phyloP scores from a whole-genome alignment of 2,329 filamentous ascomycete species.

The Verticillium alfalfae region DNA sequence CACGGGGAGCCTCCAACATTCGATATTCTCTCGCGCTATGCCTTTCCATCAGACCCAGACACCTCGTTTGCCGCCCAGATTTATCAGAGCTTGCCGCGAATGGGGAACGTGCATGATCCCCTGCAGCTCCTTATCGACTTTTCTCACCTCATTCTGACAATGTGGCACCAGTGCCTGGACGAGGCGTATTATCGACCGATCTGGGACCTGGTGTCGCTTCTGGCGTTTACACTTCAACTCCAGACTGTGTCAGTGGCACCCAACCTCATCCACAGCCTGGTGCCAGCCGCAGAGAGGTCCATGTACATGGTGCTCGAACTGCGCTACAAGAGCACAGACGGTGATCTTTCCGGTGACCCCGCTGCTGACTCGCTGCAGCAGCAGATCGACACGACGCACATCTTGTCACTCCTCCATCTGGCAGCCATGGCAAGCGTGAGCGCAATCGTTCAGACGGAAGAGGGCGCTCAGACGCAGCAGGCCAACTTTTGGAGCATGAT shows the following conservation, averaged over 20 bases:
- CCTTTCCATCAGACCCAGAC: conserved; percentile 57
- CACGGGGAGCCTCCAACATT: conserved; percentile 57
- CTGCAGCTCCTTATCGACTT: conserved; percentile 59
- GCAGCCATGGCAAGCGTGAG: conserved; percentile 56
- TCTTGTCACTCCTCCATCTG: conserved; percentile 61
- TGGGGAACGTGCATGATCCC: conserved; percentile 42
- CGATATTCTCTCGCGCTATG: conserved; percentile 59
- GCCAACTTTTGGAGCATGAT: conserved; percentile 62
- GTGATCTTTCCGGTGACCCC: conserved; percentile 33
- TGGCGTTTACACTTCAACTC: conserved; percentile 58
- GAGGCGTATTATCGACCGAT: conserved; percentile 61
- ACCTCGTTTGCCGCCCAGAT: conserved; percentile 62
- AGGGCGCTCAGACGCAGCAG: conserved; percentile 21
- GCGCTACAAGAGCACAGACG: conserved; percentile 42
- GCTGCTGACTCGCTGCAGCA: conserved; percentile 29
- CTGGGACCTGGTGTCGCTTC: conserved; percentile 57
- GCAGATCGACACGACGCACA: conserved; percentile 57
- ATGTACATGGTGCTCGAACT: conserved; percentile 54
- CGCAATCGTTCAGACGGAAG: conserved; percentile 21
- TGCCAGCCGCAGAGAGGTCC: conserved; percentile 52
- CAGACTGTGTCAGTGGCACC: conserved; percentile 55
- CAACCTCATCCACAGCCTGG: conserved; percentile 51
- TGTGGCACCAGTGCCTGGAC: conserved; percentile 64
- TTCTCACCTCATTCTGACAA: conserved; percentile 53
- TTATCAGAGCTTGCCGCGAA: conserved; percentile 58